Percentiles rank a stretch among this genome's conserved stretches.
Evolutionary conservation across 2,329 filamentous ascomycete genomes (phyloP).

Genomic region (Davidsoniella neocaledoniae): DNA sequence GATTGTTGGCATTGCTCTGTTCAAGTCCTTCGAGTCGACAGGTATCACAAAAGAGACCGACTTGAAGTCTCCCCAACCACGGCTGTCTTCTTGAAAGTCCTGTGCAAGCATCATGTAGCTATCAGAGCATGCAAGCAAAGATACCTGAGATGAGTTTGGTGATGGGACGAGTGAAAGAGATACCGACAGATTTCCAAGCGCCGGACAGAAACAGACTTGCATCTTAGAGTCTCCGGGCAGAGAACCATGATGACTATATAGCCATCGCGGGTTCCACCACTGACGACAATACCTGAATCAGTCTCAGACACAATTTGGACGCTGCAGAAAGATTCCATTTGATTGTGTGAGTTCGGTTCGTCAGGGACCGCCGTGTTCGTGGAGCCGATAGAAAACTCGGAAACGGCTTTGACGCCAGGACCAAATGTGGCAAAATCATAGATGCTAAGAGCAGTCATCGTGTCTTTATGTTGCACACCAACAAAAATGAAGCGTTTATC

Average conservation of each 20-base stretch:
- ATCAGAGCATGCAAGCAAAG: constrained; percentile 32
- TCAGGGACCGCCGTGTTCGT: neutral
- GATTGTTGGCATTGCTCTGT: neutral
- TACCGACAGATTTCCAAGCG: constrained; percentile 22
- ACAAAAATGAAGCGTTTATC: constrained; percentile 16
- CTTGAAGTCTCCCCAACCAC: constrained; percentile 19
- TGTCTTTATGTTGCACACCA: constrained; percentile 17
- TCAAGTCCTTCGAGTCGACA: constrained; percentile 29
- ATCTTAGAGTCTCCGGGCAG: neutral
- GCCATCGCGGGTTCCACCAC: constrained; percentile 35
- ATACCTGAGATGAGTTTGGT: constrained; percentile 8
- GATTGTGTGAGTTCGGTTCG: constrained; percentile 6
- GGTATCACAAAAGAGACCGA: constrained; percentile 32
- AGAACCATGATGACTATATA: constrained; percentile 27
- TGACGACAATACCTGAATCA: constrained; percentile 19
- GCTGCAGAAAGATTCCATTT: constrained; percentile 29
- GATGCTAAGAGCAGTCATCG: constrained; percentile 5
- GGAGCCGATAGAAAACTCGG: constrained; percentile 3
- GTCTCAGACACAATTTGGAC: constrained; percentile 22
- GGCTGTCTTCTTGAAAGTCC: constrained; percentile 19
- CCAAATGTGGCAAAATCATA: constrained; percentile 5
- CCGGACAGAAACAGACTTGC: constrained; percentile 6
- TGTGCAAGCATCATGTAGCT: constrained; percentile 28
- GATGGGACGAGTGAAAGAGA: constrained; percentile 1
- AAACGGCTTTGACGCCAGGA: neutral